Evolutionary conservation across 1,284 basidiomycete species (phyloP), one percentile per base, ranked within the genome.

Genomic region (Anthracocystis walkeri): DNA sequence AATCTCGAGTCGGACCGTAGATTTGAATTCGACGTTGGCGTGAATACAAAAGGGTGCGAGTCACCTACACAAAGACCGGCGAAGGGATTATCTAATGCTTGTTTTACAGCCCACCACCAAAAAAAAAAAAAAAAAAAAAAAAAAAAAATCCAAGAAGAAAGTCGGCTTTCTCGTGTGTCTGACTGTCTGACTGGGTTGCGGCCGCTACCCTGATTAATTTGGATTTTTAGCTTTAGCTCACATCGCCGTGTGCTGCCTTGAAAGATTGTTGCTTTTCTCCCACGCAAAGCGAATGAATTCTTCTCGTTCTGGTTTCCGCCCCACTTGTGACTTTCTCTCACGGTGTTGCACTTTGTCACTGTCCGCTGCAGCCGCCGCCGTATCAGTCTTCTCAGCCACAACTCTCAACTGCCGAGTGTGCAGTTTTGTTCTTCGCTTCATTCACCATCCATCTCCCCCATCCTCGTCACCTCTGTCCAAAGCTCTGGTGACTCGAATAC

Each of bases 401-500:
- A 29, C 27, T 20, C 40, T 41, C 7, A 41, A 41, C 40, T 25
- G 44, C 25, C 21, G 7, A 41, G 44, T 45, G 12, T 5, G 27
- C 16, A n/a, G 8, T 10, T 38, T 16, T 38, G 16, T 16, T 51
- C 31, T 38, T 38, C 35, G 38, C 51, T 25, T 52, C 4, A 23
- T 41, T 31, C 49, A 50, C 35, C 57, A 46, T n/a, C 48, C 48
- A 45, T 48, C 45, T 27, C 21, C 20, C n/a, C 42, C 21, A 35
- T 20, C 54, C n/a, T 51, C 25, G 57, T 66, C 57, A 56, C 64
- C 64, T 45, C 48, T 56, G 46, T 23, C n/a, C 52, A 42, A 29
- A 29, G 11, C 48, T 40, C 41, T 42, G 60, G 67, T 70, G 67
- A 70, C 67, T 70, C 62, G 58, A 58, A 58, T 52, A 44, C 54